phyloP scores from a whole-genome alignment of 805 yeast species.

The Candida pini region DNA sequence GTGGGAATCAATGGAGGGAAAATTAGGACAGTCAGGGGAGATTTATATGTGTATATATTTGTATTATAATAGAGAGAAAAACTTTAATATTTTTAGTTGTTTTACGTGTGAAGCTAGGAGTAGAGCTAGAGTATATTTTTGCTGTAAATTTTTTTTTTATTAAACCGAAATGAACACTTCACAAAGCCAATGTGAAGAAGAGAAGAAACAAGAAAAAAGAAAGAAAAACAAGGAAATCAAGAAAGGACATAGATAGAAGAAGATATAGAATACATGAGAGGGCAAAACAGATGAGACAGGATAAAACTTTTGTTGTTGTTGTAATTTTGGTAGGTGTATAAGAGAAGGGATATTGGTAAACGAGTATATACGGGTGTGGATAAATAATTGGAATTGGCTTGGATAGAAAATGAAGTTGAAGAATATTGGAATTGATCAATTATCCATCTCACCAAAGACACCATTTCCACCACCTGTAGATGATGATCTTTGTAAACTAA shows the following conservation, averaged over 20 bases:
- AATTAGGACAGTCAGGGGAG: conserved; percentile 39
- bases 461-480: conserved; percentile 8
- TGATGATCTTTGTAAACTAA: not conserved
- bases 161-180: too few relatives aligned
- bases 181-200: not conserved
- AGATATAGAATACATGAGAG: not conserved
- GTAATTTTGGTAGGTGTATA: too few relatives aligned
- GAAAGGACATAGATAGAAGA: not conserved
- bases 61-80: not conserved
- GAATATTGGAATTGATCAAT: conserved; percentile 3
- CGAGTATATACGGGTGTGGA: too few relatives aligned
- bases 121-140: too few relatives aligned
- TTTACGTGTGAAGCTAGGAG: too few relatives aligned
- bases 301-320: too few relatives aligned
- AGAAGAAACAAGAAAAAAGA: not conserved
- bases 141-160: too few relatives aligned
- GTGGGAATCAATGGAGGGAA: conserved; percentile 96
- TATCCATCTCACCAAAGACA: conserved; percentile 35
- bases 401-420: not conserved
- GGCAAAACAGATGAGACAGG: too few relatives aligned
- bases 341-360: too few relatives aligned
- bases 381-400: too few relatives aligned
- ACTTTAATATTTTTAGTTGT: too few relatives aligned
- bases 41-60: not conserved
- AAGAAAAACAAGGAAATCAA: not conserved